Base-by-base conservation (phyloP, 2,329 filamentous ascomycete genomes). In the Colletotrichum destructivum region DNA sequence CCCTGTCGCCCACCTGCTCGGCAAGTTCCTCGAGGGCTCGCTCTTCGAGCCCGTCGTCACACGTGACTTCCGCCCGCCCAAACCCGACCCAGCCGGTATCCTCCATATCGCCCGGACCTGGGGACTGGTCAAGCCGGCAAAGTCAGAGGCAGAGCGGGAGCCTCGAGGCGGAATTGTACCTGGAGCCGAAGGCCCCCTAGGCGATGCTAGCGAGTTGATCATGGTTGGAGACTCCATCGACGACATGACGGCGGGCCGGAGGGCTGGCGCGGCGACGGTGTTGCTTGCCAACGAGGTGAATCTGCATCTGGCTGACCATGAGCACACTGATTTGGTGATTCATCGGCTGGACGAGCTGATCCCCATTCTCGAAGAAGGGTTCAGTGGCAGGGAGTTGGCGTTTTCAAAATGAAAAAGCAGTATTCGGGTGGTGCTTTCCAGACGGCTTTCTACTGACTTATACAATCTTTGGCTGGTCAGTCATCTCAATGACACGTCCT, bases 211-310 rank as follows among this genome's bases (percentile, higher is more conserved):
- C 52, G 81, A 79, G 7, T 77, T 90, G 52, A 89, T 91, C 75
- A 92, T 92, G 90, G 90, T 91, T 26, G 93, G 93, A 4, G 93
- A 96, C 79, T 95, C 92, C 18, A 90, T 97, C 66, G 96, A 98
- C 80, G 96, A 99, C 79, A 97, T 98, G 90, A 93, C 92, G 9
- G 94, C 96, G 0, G 96, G 96, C 0, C 89, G 92, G 71, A 87
- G 86, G 63, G 96, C 96, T 0, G 96, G 96, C 1, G 94, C 95
- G 1, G 93, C 94, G 44, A 98, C 96, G 0, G 95, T 98, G n/a
- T 79, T 98, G 79, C 85, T 99, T 55, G 88, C 92, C 18, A 97
- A 97, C 77, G 90, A 94, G n/a, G 91, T 88, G n/a, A 98, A 98
- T 79, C 81, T 81, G 66, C 87, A 92, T 74, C 79, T 98, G 69